Evolutionary conservation across 176 grass and related monocot genomes (phyloP), one percentile per base, ranked within the genome.

Genomic region (Zoysia japonica): DNA sequence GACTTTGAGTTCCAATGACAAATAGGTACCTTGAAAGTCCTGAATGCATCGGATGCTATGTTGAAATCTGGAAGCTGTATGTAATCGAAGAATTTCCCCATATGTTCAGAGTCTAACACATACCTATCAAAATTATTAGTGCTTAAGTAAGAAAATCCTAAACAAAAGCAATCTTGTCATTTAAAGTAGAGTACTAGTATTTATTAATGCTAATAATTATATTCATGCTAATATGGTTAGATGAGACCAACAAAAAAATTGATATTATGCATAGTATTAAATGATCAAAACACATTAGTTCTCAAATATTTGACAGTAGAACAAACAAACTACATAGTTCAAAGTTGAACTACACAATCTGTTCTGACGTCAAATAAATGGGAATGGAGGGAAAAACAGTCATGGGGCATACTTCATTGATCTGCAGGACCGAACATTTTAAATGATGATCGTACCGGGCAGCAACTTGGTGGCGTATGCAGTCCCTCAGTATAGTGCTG

Each of bases 1-100:
- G 5, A 55, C 15, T 17, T 55, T 17, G 4, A 55, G 4, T 20
- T 20, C 17, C 15, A 54, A 54, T 19, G 14, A 16, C 56, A 71
- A 6, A 11, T 43, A 40, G 11, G 57, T 7, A 80, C 87, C 87
- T 84, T 89, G 71, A 81, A 88, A 37, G 82, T 89, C 63, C 50
- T 68, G 68, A 74, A 89, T 4, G 82, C 81, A 81, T 89, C 82
- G 7, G 87, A 89, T 72, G 82, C 71, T 77, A 81, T 85, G 82
- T 81, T 83, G 54, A 89, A 89, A 70, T 89, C 79, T n/a, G 82
- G 82, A 77, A 89, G 42, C 3, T 85, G 65, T 44, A 89, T 85
- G 62, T 77, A 89, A 59, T 77, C 64, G 72, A 89, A 89, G 67
- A 89, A 89, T 53, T 78, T 89, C 77, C 54, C 77, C 82, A 89